phyloP scores from a whole-genome alignment of 495 filamentous ascomycete genomes.

The Pseudevernia furfuracea region DNA sequence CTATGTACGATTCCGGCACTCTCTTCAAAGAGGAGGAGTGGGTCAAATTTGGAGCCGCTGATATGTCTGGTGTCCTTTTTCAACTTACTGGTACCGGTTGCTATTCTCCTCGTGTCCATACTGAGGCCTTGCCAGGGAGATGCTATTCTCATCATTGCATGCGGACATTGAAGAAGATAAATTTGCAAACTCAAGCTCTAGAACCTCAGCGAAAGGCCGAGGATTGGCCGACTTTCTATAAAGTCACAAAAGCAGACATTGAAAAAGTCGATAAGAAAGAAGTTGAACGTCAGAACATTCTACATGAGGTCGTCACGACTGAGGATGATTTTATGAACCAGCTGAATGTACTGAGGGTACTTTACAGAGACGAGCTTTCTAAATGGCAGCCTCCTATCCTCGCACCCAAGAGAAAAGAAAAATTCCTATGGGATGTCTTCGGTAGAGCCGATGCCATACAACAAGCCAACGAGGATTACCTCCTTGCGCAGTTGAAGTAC shows the following conservation, averaged over 20 bases:
- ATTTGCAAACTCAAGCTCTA: slow-evolving; percentile 62
- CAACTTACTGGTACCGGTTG: slow-evolving; percentile 91
- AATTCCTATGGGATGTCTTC: slow-evolving; percentile 80
- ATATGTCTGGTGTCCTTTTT: slow-evolving; percentile 79
- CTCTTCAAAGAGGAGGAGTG: slow-evolving; percentile 91
- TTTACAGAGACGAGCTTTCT: slow-evolving; percentile 79
- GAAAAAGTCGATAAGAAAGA: slow-evolving; percentile 72
- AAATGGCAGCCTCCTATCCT: slow-evolving; percentile 75
- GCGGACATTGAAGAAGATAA: slow-evolving; percentile 88
- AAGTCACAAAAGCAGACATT: slow-evolving; percentile 66
- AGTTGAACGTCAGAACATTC: slow-evolving; percentile 82
- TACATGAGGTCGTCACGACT: slow-evolving; percentile 92
- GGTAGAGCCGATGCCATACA: slow-evolving; percentile 85
- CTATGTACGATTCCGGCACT: slow-evolving; percentile 72
- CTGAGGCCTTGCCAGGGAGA: slow-evolving; percentile 60
- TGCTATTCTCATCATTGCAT: slow-evolving; percentile 96
- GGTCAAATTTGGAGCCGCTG: slow-evolving; percentile 78
- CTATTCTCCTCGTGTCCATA: slow-evolving; percentile 77
- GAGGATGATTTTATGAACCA: slow-evolving; percentile 88
- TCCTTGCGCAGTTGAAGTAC: slow-evolving; percentile 95
- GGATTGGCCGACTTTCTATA: slow-evolving; percentile 91
- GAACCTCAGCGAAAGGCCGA: slow-evolving; percentile 60
- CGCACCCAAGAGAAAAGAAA: slow-evolving; percentile 57
- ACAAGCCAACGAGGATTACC: slow-evolving; percentile 83
- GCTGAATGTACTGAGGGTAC: slow-evolving; percentile 69